Evolutionary conservation across 331 rosid species (phyloP).

Genomic region (Quercus lobata): DNA sequence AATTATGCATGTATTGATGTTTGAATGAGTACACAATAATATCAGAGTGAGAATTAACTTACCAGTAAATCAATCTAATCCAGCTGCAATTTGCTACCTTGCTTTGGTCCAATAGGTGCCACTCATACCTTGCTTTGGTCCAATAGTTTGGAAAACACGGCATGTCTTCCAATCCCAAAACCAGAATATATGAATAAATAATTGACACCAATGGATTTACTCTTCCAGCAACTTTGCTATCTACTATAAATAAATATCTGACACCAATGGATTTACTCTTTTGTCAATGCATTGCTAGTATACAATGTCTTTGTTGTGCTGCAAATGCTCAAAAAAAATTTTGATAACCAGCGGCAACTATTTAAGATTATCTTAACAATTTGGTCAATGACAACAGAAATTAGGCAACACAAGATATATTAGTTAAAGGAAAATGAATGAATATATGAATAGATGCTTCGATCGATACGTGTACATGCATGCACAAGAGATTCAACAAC

Average conservation of each 20-base stretch:
- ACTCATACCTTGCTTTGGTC: too few relatives aligned
- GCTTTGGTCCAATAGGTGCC: constrained; percentile 59
- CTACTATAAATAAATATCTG: too few relatives aligned
- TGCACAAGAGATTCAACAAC: background rate
- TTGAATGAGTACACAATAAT: background rate
- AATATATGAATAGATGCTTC: background rate
- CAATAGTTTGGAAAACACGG: constrained; percentile 37
- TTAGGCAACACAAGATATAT: background rate
- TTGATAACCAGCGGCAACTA: too few relatives aligned
- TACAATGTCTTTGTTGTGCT: too few relatives aligned
- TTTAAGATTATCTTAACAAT: too few relatives aligned
- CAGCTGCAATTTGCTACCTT: constrained; percentile 97
- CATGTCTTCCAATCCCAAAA: constrained; percentile 99
- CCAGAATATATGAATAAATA: constrained; percentile 49
- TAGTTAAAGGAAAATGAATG: background rate
- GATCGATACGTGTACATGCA: background rate
- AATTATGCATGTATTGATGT: background rate
- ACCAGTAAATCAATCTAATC: constrained; percentile 98
- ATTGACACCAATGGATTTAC: too few relatives aligned
- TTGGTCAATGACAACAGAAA: too few relatives aligned
- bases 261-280: too few relatives aligned
- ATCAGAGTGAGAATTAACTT: constrained; percentile 29
- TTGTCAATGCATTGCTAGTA: too few relatives aligned
- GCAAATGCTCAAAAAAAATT: too few relatives aligned
- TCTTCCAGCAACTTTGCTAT: too few relatives aligned